These are phyloP conservation scores for Penicillium crystallinum DNA, from an alignment of 495 filamentous ascomycete species.

Conservation along the genomic window DNA sequence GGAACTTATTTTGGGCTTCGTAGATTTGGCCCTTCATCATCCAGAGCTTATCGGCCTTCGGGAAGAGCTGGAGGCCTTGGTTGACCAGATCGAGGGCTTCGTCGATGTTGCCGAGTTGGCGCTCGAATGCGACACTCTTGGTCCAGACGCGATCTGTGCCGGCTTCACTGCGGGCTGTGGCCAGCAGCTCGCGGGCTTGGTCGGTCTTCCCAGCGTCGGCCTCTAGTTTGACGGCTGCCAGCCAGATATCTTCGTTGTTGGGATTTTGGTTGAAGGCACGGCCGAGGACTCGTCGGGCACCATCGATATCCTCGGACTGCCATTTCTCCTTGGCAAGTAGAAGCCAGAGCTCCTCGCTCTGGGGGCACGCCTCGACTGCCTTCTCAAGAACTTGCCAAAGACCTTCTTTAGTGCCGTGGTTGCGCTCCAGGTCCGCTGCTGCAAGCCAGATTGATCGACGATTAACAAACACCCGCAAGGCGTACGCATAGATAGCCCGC, in stretches of 20 bases:
- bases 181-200: conserved; percentile 73
- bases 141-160: conserved; percentile 96
- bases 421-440: conserved; percentile 85
- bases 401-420: conserved; percentile 79
- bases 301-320: conserved; percentile 78
- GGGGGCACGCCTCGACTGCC: conserved; percentile 86
- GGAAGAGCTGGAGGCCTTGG: conserved; percentile 83
- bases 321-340: conserved; percentile 92
- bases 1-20: conserved; percentile 66
- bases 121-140: conserved; percentile 87
- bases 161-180: conserved; percentile 74
- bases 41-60: conserved; percentile 82
- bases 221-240: conserved; percentile 91
- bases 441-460: conserved; percentile 81
- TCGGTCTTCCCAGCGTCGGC: conserved; percentile 76
- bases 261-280: conserved; percentile 89
- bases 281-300: conserved; percentile 75
- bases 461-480: conserved; percentile 78
- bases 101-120: conserved; percentile 71
- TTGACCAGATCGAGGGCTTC: conserved; percentile 81
- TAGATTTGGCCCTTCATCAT: conserved; percentile 99
- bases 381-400: conserved; percentile 84
- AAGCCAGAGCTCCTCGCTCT: conserved; percentile 90
- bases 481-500: conserved; percentile 87
- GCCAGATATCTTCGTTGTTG: conserved; percentile 95